Base-by-base conservation (phyloP, 305 asterid species). In the Rubia tinctorum region DNA sequence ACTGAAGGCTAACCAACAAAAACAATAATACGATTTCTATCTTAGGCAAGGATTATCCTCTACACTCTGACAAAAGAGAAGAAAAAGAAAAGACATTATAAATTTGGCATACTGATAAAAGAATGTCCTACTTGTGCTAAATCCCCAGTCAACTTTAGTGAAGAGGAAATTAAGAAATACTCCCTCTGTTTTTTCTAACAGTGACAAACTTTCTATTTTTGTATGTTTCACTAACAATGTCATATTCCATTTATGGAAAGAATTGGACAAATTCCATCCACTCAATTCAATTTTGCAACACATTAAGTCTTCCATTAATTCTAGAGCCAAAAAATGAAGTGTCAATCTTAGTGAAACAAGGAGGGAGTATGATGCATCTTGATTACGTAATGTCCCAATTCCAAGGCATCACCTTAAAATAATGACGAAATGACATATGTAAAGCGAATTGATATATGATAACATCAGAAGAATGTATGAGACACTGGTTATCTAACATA, bases 401-500 rank as follows among this genome's bases (percentile, higher is more conserved):
- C 17, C 45, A n/a, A 23, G 72, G 58, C 68, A 55, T 74, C 49
- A 67, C 42, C 18, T 34, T 8, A 13, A 40, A 39, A 5, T n/a
- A 8, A n/a, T 51, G 71, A 42, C n/a, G 15, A 40, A 20, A 58
- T 5, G 20, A 9, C 18, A 43, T 17, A 42, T n/a, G 3, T 18
- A 67, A 23, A 62, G 3, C 25, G 71, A 70, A 76, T 37, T 18
- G 17, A 27, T 8, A 58, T 15, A 47, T 51, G 20, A 20, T 22
- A 44, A 60, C 13, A 66, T 64, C 70, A 27, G 39, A 66, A 43
- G 7, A 17, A 62, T 64, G 20, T 8, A 30, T 23, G 68, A 77
- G 68, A 34, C n/a, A 76, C 34, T 6, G 25, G 12, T 51, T 6
- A 59, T 59, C 74, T 20, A 23, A 25, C 37, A 39, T 23, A 82